Conservation (phyloP, 2,329 filamentous ascomycete species). For the Colletotrichum lini region DNA sequence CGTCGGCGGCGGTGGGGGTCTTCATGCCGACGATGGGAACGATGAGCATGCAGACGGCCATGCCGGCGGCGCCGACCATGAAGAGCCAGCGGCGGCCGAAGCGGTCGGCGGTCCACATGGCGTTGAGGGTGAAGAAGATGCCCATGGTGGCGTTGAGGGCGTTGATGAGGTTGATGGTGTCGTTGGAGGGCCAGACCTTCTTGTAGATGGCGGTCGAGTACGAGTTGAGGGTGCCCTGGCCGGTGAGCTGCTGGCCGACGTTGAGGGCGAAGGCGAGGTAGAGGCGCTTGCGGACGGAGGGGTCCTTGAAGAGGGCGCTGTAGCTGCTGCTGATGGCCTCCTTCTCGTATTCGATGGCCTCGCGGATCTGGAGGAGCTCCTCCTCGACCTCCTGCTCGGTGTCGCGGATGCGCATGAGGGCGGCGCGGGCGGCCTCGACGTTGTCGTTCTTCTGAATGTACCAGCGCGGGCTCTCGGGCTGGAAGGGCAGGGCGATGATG, state of each 20-base stretch:
- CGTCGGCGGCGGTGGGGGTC: constrained; percentile 67
- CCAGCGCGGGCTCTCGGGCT: constrained; percentile 80
- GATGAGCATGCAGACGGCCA: constrained; percentile 79
- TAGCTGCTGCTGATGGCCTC: constrained; percentile 75
- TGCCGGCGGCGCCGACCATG: constrained; percentile 77
- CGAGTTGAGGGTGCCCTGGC: constrained; percentile 80
- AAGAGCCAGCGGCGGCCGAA: constrained; percentile 80
- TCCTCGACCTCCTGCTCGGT: constrained; percentile 77
- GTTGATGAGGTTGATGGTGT: constrained; percentile 80
- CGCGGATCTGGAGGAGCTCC: constrained; percentile 75
- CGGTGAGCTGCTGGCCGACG: constrained; percentile 79
- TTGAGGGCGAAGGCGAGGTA: constrained; percentile 77
- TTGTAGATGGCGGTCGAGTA: constrained; percentile 83
- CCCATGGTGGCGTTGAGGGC: constrained; percentile 81
- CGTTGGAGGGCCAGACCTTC: constrained; percentile 72
- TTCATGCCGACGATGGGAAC: constrained; percentile 62
- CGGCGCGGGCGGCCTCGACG: constrained; percentile 70
- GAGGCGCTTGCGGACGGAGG: constrained; percentile 76
- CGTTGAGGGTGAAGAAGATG: constrained; percentile 81
- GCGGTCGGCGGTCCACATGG: constrained; percentile 80
- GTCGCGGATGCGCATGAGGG: constrained; percentile 73
- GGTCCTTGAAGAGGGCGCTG: constrained; percentile 78
- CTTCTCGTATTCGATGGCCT: constrained; percentile 80
- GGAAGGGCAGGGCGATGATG: constrained; percentile 72
- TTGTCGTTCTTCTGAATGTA: constrained; percentile 73